Percentiles rank a stretch among this genome's conserved stretches.
phyloP scores from a whole-genome alignment of 805 yeast species.

The Yarrowia sp. region DNA sequence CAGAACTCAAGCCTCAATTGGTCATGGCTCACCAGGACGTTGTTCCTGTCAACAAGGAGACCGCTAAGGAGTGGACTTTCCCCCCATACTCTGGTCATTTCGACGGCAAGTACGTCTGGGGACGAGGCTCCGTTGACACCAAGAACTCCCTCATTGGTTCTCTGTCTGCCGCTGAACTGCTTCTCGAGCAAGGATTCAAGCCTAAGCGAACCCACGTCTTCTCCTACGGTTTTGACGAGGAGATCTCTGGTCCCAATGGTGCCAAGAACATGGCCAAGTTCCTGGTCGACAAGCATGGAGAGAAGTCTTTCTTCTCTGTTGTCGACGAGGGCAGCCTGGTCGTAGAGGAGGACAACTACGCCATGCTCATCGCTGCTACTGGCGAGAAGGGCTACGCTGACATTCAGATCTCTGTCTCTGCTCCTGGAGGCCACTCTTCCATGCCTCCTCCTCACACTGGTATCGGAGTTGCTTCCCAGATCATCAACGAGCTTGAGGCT shows the following conservation, averaged over 20 bases:
- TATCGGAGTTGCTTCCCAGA: constrained; percentile 64
- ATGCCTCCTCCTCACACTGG: constrained; percentile 78
- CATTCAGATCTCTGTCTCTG: constrained; percentile 55
- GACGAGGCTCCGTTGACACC: constrained; percentile 81
- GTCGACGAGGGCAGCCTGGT: constrained; percentile 74
- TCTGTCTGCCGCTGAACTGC: constrained; percentile 66
- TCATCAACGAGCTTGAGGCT: constrained; percentile 59
- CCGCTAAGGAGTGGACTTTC: constrained; percentile 65
- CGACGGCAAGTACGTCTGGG: constrained; percentile 73
- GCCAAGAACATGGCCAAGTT: constrained; percentile 60
- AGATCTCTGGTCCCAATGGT: constrained; percentile 67
- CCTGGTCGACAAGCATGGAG: constrained; percentile 64
- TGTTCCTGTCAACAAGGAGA: constrained; percentile 71
- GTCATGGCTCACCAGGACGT: constrained; percentile 82
- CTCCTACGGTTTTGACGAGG: constrained; percentile 84
- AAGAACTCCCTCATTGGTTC: constrained; percentile 72
- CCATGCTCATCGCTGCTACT: constrained; percentile 54
- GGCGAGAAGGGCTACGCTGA: constrained; percentile 65
- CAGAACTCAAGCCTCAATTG: constrained; percentile 64
- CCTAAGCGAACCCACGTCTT: constrained; percentile 70
- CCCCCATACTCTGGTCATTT: constrained; percentile 73
- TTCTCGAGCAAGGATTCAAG: constrained; percentile 58
- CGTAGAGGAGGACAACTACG: constrained; percentile 44
- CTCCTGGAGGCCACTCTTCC: constrained; percentile 78
- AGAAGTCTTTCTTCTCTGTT: constrained; percentile 63